phyloP scores from a whole-genome alignment of 1,139 yeast species.

The Saccharomyces hybrid region DNA sequence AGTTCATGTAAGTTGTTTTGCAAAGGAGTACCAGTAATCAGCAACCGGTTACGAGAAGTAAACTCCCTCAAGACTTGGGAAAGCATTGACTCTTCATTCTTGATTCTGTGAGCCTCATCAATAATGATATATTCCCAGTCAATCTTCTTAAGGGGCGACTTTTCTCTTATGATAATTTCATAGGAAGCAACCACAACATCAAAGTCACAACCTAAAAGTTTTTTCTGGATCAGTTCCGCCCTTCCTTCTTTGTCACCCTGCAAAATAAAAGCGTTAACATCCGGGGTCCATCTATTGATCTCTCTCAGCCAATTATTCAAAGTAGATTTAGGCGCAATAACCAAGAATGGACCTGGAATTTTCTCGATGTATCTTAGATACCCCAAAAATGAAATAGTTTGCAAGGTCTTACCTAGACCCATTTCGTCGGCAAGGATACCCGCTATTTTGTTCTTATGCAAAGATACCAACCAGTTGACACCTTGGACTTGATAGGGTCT shows the following conservation, averaged over 20 bases:
- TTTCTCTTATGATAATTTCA: slow-evolving; percentile 88
- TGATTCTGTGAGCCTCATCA: slow-evolving; percentile 95
- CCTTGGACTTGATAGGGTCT: slow-evolving; percentile 89
- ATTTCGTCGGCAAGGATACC: slow-evolving; percentile 97
- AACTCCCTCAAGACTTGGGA: slow-evolving; percentile 86
- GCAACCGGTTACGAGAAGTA: slow-evolving; percentile 71
- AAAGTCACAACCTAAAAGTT: slow-evolving; percentile 64
- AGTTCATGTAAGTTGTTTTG: slow-evolving; percentile 92
- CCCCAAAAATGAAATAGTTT: slow-evolving; percentile 85
- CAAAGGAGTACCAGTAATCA: slow-evolving; percentile 93
- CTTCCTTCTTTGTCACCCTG: slow-evolving; percentile 86
- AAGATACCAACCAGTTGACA: slow-evolving; percentile 78
- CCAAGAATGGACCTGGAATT: slow-evolving; percentile 84
- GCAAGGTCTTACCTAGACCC: slow-evolving; percentile 95
- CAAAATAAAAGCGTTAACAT: slow-evolving; percentile 71
- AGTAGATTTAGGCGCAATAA: slow-evolving; percentile 92
- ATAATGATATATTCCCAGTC: slow-evolving; percentile 92
- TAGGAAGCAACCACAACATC: slow-evolving; percentile 87
- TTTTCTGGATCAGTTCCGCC: slow-evolving; percentile 48
- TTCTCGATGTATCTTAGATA: slow-evolving; percentile 70
- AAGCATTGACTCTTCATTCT: slow-evolving; percentile 83
- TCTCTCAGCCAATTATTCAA: slow-evolving; percentile 94
- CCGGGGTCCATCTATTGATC: slow-evolving; percentile 92
- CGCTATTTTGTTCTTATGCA: slow-evolving; percentile 72
- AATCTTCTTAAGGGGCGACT: slow-evolving; percentile 67